Base-by-base conservation (phyloP, 352 stramenopile species). In the Phytophthora podocarpi region DNA sequence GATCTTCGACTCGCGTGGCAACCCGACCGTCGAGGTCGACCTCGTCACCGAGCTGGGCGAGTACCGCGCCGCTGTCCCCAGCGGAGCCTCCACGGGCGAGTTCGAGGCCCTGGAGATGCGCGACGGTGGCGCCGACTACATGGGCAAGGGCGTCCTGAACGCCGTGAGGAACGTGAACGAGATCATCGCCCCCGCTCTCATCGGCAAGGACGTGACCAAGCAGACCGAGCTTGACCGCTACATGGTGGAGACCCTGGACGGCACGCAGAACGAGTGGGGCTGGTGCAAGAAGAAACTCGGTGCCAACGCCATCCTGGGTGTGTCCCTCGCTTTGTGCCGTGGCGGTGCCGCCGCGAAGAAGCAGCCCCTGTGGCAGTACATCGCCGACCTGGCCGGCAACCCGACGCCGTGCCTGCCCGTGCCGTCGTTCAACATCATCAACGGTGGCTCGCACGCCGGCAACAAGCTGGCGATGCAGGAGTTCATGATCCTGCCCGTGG, bases 381-480 rank as follows among this genome's bases (percentile, higher is more conserved):
- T 99, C 77, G 97, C 96, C 35, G 90, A 99, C 71, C 87, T 99
- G 59, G 96, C 97, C 15, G 97, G 97, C 78, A 99, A 99, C 83
- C 89, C 79, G 35, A 90, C 89, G 27, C 90, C 90, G 62, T 90
- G 79, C 69, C 87, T 99, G 60, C 97, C 97, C 13, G 96, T 99
- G 68, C 97, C 97, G 37, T 98, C 94, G 71, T 99, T 99, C 88
- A 99, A 99, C 83, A 98, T 99, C 37, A 99, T 99, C 81, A 99
- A 99, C 82, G 98, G 98, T 71, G 98, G 97, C 69, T 94, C 81
- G 57, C 97, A 99, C 75, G 97, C 97, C 40, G 98, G 97, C 67
- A 99, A 99, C 91, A 98, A 98, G 78, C 83, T 99, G 50, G 97
- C 97, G 26, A 99, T 99, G 85, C 97, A 99, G 81, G 97, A 99